A percentile compares a stretch with the other conserved stretches of the same genome.
Conservation (phyloP, 805 yeast species). For the Suhomyces pyralidae region DNA sequence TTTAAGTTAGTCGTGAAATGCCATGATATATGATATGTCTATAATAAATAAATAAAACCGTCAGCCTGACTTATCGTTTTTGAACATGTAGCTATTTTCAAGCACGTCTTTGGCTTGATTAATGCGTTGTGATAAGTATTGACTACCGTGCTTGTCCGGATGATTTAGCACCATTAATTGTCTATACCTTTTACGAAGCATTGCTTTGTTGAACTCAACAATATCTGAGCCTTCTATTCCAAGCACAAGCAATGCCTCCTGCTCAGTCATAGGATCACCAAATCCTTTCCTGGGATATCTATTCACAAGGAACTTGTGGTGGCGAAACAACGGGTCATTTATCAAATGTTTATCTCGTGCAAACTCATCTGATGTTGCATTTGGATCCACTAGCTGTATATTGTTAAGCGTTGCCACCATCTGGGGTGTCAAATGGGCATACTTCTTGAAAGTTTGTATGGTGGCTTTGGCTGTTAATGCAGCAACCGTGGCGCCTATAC, state of each 20-base stretch:
- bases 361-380: background rate
- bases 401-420: slow-evolving; percentile 36
- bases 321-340: slow-evolving; percentile 9
- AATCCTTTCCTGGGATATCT: slow-evolving; percentile 28
- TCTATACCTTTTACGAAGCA: slow-evolving; percentile 34
- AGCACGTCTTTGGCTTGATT: slow-evolving; percentile 43
- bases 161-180: slow-evolving; percentile 40
- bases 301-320: slow-evolving; percentile 15
- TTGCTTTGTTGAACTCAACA: slow-evolving; percentile 18
- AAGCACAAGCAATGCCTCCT: slow-evolving; percentile 38
- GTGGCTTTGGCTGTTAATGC: slow-evolving; percentile 46
- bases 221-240: slow-evolving; percentile 44
- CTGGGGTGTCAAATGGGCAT: slow-evolving; percentile 25
- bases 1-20: background rate
- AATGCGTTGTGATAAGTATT: slow-evolving; percentile 39
- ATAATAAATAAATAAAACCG: background rate
- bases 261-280: slow-evolving; percentile 38
- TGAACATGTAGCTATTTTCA: slow-evolving; percentile 37
- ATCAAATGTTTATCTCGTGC: slow-evolving; percentile 3
- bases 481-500: slow-evolving; percentile 50
- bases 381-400: slow-evolving; percentile 12
- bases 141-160: slow-evolving; percentile 42
- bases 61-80: slow-evolving; percentile 8
- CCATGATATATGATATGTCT: background rate
- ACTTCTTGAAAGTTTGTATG: slow-evolving; percentile 29